A percentile compares a stretch with the other conserved stretches of the same genome.
These are phyloP conservation scores for Rubia tinctorum DNA, from an alignment of 305 asterid species.

Conservation along the genomic window DNA sequence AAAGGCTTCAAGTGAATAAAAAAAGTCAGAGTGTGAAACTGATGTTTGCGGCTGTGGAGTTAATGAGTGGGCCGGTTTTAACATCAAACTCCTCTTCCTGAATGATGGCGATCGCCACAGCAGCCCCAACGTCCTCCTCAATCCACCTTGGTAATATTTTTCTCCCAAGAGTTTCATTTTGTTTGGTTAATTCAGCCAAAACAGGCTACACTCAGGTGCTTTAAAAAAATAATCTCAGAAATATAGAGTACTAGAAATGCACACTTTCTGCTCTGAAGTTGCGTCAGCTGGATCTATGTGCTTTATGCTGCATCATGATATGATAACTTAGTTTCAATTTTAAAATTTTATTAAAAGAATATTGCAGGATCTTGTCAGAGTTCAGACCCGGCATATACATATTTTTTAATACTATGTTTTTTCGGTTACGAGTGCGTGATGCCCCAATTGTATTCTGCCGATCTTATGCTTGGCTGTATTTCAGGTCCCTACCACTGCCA, in stretches of 20 bases:
- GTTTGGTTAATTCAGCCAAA: background rate
- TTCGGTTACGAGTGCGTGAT: background rate
- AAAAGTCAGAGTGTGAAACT: background rate
- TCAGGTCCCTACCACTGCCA: constrained; percentile 45
- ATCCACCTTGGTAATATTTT: background rate
- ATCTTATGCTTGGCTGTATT: constrained; percentile 6
- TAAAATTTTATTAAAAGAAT: background rate
- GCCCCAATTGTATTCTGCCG: background rate
- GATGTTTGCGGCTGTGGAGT: background rate
- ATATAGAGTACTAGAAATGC: background rate
- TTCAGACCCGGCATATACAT: too few relatives aligned
- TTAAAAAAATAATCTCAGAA: too few relatives aligned
- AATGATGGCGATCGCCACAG: constrained; percentile 13
- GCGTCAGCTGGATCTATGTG: background rate
- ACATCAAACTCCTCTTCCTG: background rate
- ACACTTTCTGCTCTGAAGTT: background rate
- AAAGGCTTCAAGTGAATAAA: background rate
- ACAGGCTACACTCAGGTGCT: background rate
- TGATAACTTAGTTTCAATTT: background rate
- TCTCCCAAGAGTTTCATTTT: background rate
- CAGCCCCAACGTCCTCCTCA: constrained; percentile 4
- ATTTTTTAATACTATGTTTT: too few relatives aligned
- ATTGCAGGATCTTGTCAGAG: background rate
- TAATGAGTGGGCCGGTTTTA: constrained; percentile 1
- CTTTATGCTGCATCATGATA: background rate